A percentile compares a stretch with the other conserved stretches of the same genome.
phyloP scores from a whole-genome alignment of 2,329 filamentous ascomycete genomes.

The Alternaria rosae region DNA sequence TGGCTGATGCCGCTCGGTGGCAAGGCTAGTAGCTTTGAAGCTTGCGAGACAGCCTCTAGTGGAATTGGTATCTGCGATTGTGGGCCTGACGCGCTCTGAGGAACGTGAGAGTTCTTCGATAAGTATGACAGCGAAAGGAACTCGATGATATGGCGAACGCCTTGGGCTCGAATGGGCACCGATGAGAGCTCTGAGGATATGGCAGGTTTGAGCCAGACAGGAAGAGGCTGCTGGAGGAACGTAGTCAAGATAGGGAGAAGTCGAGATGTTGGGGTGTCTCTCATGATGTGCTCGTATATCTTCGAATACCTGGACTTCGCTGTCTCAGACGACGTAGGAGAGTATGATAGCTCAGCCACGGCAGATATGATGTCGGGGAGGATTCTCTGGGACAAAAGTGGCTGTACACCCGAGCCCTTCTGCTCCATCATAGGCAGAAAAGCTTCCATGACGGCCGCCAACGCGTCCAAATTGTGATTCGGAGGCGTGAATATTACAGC shows the following conservation, averaged over 20 bases:
- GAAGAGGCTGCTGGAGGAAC: conserved; percentile 68
- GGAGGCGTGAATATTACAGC: conserved; percentile 18
- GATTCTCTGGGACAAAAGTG: conserved; percentile 45
- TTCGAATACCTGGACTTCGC: conserved; percentile 20
- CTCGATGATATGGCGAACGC: conserved; percentile 72
- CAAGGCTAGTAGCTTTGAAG: conserved; percentile 67
- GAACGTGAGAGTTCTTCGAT: conserved; percentile 54
- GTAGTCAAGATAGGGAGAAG: conserved; percentile 69
- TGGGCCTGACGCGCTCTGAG: conserved; percentile 31
- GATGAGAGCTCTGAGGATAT: conserved; percentile 66
- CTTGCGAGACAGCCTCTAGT: conserved; percentile 71
- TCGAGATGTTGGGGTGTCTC: conserved; percentile 57
- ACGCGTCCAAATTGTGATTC: conserved; percentile 12
- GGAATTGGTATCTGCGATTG: conserved; percentile 66
- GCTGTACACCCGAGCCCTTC: conserved; percentile 42
- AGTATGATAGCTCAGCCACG: conserved; percentile 45
- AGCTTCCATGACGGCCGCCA: conserved; percentile 22
- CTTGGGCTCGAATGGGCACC: conserved; percentile 67
- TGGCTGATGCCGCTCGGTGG: conserved; percentile 64
- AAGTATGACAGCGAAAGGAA: conserved; percentile 75
- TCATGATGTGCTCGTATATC: conserved; percentile 28
- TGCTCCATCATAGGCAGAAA: conserved; percentile 39
- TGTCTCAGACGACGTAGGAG: conserved; percentile 26
- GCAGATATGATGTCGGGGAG: conserved; percentile 48
- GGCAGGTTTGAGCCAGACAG: conserved; percentile 66